These are phyloP conservation scores for Dactylellina parvicollis DNA, from an alignment of 2,329 filamentous ascomycete genomes.

Conservation along the genomic window DNA sequence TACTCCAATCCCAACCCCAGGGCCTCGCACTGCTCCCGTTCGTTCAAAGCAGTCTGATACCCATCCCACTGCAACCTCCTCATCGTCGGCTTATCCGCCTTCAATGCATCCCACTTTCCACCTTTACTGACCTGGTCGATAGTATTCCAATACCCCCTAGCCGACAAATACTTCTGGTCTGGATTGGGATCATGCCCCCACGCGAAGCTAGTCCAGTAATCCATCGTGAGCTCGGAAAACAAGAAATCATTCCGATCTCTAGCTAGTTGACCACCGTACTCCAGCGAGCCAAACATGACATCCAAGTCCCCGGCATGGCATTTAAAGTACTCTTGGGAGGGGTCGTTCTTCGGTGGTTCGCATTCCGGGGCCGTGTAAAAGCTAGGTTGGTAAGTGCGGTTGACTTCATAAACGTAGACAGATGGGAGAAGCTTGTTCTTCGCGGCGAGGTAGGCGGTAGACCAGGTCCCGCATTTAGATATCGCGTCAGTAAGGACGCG, in stretches of 20 bases:
- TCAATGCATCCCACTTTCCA: conserved; percentile 58
- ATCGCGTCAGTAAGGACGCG: conserved; percentile 59
- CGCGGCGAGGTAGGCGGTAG: conserved; percentile 60
- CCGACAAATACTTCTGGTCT: conserved; percentile 58
- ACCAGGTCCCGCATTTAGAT: conserved; percentile 61
- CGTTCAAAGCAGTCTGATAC: conserved; percentile 16
- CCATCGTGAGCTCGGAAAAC: conserved; percentile 60
- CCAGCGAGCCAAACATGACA: conserved; percentile 61
- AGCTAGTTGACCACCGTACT: conserved; percentile 59
- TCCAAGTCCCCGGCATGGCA: conserved; percentile 63
- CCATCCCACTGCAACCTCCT: conserved; percentile 40
- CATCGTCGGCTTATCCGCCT: conserved; percentile 23
- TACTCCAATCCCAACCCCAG: conserved; percentile 11
- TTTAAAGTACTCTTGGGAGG: conserved; percentile 62
- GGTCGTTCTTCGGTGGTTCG: conserved; percentile 57
- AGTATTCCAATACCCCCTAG: conserved; percentile 59
- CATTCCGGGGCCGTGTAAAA: conserved; percentile 60
- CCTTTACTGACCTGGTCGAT: conserved; percentile 57
- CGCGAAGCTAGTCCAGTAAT: conserved; percentile 61
- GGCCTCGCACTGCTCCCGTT: conserved; percentile 15
- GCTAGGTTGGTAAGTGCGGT: conserved; percentile 61
- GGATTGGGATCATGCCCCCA: conserved; percentile 60
- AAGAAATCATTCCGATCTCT: conserved; percentile 61
- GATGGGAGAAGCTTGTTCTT: conserved; percentile 58
- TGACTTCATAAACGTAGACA: conserved; percentile 61